A percentile compares a stretch with the other conserved stretches of the same genome.
Conservation (phyloP, 139 green algal genomes). For the Zygnema circumcarinatum region DNA sequence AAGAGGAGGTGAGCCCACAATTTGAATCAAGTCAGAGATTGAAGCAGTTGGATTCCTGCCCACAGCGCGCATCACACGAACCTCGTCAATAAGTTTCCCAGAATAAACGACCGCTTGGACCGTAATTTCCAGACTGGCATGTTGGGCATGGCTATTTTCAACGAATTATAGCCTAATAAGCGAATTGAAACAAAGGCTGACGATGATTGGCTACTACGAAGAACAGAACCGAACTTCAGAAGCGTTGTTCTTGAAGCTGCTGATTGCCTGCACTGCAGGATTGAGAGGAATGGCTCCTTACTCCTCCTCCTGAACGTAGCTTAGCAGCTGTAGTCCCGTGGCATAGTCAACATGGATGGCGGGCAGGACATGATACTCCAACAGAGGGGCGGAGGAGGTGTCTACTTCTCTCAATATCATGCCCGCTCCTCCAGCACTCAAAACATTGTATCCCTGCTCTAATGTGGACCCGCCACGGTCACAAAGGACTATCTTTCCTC, state of each 20-base stretch:
- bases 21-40: background rate
- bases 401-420: constrained; percentile 25
- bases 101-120: too few relatives aligned
- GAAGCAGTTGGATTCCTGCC: background rate
- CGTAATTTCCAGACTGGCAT: too few relatives aligned
- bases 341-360: constrained; percentile 6
- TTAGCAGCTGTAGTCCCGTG: background rate
- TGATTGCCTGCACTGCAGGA: too few relatives aligned
- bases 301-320: background rate
- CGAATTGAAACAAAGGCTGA: too few relatives aligned
- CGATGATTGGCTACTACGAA: too few relatives aligned
- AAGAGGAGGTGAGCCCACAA: background rate
- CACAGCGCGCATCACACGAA: too few relatives aligned
- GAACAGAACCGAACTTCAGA: too few relatives aligned
- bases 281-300: too few relatives aligned
- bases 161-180: too few relatives aligned
- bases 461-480: background rate
- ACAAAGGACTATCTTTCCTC: constrained; percentile 41
- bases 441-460: background rate
- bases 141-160: too few relatives aligned
- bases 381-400: background rate
- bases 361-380: constrained; percentile 18
- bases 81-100: too few relatives aligned
- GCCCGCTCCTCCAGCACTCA: constrained; percentile 25
- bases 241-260: too few relatives aligned